Base-by-base conservation (phyloP, 2,329 filamentous ascomycete species). In the Raffaelea arxii region DNA sequence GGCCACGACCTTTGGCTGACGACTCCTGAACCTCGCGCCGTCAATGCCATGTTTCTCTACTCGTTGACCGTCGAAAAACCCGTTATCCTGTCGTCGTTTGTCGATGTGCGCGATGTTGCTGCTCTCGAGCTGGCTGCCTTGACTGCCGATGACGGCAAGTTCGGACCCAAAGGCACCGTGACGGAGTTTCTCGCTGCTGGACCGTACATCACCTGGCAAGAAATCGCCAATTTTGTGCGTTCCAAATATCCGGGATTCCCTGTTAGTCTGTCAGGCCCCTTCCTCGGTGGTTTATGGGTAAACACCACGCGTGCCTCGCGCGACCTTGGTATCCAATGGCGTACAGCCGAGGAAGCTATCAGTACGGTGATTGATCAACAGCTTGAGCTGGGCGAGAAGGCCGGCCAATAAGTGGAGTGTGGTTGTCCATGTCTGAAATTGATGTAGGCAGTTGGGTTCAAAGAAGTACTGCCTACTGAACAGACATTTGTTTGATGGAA, bases 1-100 rank as follows among this genome's bases (percentile, higher is more conserved):
- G 50, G 53, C 22, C 44, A 43, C 23, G 44, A 52, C 38, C 44
- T 30, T 16, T 30, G 41, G 5, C 35, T 19, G 25, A 32, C 38
- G 3, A 22, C 39, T 18, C 25, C 44, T 36, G 12, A 32, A 19
- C 41, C 47, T 16, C n/a, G 14, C 25, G 45, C 46, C 27, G 40
- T 46, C 22, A 42, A 32, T 11, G 19, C 14, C 7, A 6, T 36
- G 32, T 40, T 45, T 19, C 18, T 27, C 18, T 10, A 2, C 16
- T 45, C 43, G n/a, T 24, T 39, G 9, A 24, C 30, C 4, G 7
- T 12, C 9, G 24, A 39, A 19, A n/a, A 39, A 25, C 43, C 36
- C 3, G 16, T 45, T 2, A 45, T 37, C 3, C n/a, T 6, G 7
- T n/a, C 32, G 9, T 14, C n/a, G 18, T 7, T 45, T 4, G 43